Conservation (phyloP, 495 filamentous ascomycete genomes). For the Penicillium dipodomyicola region DNA sequence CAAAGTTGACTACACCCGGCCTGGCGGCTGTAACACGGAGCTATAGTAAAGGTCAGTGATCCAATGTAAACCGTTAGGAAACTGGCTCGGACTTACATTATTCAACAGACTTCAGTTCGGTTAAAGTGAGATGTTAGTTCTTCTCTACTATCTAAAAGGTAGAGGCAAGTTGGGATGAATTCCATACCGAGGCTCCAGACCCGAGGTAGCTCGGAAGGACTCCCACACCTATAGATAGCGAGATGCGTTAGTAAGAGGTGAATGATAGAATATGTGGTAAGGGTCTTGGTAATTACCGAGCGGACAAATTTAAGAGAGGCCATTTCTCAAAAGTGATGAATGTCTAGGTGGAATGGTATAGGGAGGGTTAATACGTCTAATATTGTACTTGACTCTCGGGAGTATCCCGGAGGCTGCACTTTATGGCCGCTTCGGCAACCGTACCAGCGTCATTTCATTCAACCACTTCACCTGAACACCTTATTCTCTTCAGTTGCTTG, state of each 20-base stretch:
- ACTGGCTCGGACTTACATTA: constrained; percentile 27
- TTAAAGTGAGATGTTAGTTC: not conserved
- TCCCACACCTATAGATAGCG: constrained; percentile 61
- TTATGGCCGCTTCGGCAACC: constrained; percentile 33
- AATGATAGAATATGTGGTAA: no score
- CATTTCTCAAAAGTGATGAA: constrained; percentile 36
- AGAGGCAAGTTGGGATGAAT: not conserved
- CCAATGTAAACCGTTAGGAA: not conserved
- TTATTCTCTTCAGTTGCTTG: constrained; percentile 25
- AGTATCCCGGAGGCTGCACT: constrained; percentile 36
- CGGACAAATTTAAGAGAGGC: constrained; percentile 60
- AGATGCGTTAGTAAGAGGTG: constrained; percentile 3
- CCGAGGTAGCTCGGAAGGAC: constrained; percentile 79
- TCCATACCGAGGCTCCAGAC: constrained; percentile 78
- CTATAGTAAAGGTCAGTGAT: constrained; percentile 39
- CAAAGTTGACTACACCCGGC: constrained; percentile 82
- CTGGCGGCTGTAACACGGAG: constrained; percentile 71
- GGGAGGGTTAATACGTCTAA: constrained; percentile 3
- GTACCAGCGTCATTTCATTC: constrained; percentile 21
- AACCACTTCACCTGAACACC: constrained; percentile 12
- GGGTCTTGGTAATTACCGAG: constrained; percentile 43
- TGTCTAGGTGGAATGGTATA: not conserved
- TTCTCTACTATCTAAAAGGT: not conserved
- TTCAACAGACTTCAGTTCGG: constrained; percentile 39
- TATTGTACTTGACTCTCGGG: constrained; percentile 7